phyloP scores from a whole-genome alignment of 106 monocot species.

The Gastrodia elata region DNA sequence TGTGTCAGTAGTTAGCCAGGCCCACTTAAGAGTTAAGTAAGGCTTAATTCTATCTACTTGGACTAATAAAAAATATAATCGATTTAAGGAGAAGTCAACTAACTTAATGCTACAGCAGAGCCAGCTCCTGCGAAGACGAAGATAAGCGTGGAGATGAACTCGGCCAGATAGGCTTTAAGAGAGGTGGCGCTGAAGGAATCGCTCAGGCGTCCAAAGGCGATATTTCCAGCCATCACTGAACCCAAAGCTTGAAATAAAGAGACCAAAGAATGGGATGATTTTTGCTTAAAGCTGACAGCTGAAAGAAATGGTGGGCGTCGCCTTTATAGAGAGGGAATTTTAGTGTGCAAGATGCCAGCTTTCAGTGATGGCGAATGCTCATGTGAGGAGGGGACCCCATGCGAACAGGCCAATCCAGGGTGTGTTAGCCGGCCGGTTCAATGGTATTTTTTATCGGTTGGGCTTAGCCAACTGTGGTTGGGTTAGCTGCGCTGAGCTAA shows the following conservation, averaged over 20 bases:
- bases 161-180: constrained; percentile 17
- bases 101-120: constrained; percentile 11
- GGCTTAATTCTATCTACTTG: no score
- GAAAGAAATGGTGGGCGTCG: no score
- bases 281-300: no score
- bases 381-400: no score
- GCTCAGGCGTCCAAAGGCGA: constrained; percentile 13
- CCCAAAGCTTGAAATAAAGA: not conserved
- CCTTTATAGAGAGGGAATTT: no score
- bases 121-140: constrained; percentile 24
- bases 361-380: not conserved
- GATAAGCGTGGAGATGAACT: constrained; percentile 26
- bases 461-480: no score
- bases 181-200: constrained; percentile 15
- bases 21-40: no score
- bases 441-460: no score
- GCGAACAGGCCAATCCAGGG: no score
- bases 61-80: not conserved
- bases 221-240: constrained; percentile 10
- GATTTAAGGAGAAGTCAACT: not conserved
- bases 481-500: no score
- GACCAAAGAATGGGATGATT: not conserved
- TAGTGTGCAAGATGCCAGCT: not conserved
- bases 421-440: no score
- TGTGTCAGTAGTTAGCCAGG: no score